Percentiles rank a stretch among this genome's conserved stretches.
These are phyloP conservation scores for Ilex paraguariensis DNA, from an alignment of 305 asterid species.

Conservation along the genomic window DNA sequence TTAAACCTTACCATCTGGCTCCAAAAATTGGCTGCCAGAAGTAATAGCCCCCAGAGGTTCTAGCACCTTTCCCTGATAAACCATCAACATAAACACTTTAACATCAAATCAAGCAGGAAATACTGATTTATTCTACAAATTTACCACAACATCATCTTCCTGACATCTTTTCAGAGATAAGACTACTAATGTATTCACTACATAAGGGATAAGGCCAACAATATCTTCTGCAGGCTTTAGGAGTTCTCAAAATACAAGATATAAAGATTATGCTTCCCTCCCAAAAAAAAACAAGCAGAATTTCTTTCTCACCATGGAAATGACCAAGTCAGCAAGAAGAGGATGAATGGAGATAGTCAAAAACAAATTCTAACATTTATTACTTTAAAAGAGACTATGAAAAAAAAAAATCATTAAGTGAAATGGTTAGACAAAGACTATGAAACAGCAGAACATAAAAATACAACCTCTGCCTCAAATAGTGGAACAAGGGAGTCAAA, in stretches of 20 bases:
- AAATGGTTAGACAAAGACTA: background rate
- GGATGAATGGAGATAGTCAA: no score
- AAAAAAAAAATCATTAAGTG: background rate
- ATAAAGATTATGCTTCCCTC: no score
- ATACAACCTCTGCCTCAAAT: background rate
- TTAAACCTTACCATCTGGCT: conserved; percentile 78
- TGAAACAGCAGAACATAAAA: background rate
- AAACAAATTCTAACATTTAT: background rate
- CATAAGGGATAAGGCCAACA: no score
- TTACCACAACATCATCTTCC: no score
- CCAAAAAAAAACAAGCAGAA: no score
- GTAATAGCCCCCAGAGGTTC: conserved; percentile 95
- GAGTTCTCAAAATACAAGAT: no score
- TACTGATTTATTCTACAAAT: no score
- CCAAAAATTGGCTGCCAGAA: conserved; percentile 95
- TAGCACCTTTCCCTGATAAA: conserved; percentile 84
- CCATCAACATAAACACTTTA: conserved; percentile 17
- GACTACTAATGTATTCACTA: no score
- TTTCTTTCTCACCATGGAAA: no score
- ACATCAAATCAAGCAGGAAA: background rate
- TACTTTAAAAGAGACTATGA: background rate
- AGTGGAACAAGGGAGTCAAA: background rate
- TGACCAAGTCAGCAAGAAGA: no score
- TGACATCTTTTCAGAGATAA: no score
- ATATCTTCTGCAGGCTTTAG: no score